phyloP scores from a whole-genome alignment of 257 asterid genomes.

The Leptodermis oblonga region DNA sequence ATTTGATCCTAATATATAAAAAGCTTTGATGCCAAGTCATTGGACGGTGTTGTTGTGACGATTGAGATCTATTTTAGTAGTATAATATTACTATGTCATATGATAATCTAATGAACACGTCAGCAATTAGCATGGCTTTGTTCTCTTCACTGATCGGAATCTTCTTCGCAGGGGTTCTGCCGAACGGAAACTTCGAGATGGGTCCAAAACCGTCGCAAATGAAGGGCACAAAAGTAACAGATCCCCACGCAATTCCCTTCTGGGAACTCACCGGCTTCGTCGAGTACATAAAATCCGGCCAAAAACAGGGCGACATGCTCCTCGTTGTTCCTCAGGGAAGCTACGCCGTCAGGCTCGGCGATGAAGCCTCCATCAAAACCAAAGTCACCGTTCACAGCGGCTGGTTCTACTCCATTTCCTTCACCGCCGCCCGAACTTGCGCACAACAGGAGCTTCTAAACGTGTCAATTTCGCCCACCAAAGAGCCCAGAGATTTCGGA shows the following conservation, averaged over 20 bases:
- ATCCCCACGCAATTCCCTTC: slow-evolving; percentile 50
- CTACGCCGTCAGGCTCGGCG: slow-evolving; percentile 75
- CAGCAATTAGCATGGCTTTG: too few species aligned
- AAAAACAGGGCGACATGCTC: slow-evolving; percentile 79
- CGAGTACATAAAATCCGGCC: slow-evolving; percentile 78
- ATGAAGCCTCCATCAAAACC: slow-evolving; percentile 68
- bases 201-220: slow-evolving; percentile 63
- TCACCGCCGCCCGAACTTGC: slow-evolving; percentile 70
- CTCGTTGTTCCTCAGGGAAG: slow-evolving; percentile 77
- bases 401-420: slow-evolving; percentile 52
- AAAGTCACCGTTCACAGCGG: slow-evolving; percentile 36
- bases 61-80: too few species aligned
- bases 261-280: slow-evolving; percentile 75
- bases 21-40: too few species aligned
- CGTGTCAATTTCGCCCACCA: slow-evolving; percentile 42
- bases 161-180: slow-evolving; percentile 48
- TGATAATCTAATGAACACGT: too few species aligned
- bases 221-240: slow-evolving; percentile 57
- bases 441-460: slow-evolving; percentile 68
- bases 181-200: slow-evolving; percentile 70
- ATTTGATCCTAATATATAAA: too few species aligned
- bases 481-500: slow-evolving; percentile 47
- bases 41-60: too few species aligned
- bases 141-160: too few species aligned
- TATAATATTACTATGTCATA: too few species aligned